These are phyloP conservation scores for Sporothrix dimorphospora DNA, from an alignment of 2,329 filamentous ascomycete genomes.

Conservation along the genomic window DNA sequence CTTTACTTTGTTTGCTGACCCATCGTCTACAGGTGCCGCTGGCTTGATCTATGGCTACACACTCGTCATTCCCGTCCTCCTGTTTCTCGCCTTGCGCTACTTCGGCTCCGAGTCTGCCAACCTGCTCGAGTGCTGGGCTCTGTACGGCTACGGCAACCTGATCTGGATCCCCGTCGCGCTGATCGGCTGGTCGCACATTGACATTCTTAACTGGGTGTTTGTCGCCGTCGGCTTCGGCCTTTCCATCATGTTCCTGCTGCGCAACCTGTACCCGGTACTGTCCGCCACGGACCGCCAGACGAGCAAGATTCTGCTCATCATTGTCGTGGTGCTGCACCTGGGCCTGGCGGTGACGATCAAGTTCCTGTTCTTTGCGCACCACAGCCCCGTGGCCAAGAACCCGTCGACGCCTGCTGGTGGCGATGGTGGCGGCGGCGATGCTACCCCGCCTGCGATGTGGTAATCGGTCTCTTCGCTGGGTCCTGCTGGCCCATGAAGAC, in stretches of 20 bases:
- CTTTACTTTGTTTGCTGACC: slow-evolving; percentile 29
- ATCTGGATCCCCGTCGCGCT: slow-evolving; percentile 96
- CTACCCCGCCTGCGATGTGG: slow-evolving; percentile 34
- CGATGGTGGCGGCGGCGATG: slow-evolving; percentile 19
- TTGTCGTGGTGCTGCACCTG: slow-evolving; percentile 83
- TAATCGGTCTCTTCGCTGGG: neutral
- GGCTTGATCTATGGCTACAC: slow-evolving; percentile 97
- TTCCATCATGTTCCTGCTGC: slow-evolving; percentile 79
- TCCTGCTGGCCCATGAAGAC: neutral
- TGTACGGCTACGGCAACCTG: slow-evolving; percentile 95
- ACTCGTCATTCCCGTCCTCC: slow-evolving; percentile 75
- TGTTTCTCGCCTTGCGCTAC: slow-evolving; percentile 91
- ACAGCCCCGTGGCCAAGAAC: slow-evolving; percentile 54
- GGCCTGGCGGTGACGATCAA: slow-evolving; percentile 94
- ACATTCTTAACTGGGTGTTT: slow-evolving; percentile 89
- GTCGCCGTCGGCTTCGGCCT: slow-evolving; percentile 83
- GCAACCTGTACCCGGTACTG: slow-evolving; percentile 88
- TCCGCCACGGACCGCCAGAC: slow-evolving; percentile 91
- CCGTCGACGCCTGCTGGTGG: neutral
- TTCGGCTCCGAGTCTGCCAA: slow-evolving; percentile 94
- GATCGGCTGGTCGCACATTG: slow-evolving; percentile 85
- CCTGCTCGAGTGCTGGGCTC: slow-evolving; percentile 89
- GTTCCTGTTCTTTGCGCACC: slow-evolving; percentile 90
- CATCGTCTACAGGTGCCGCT: slow-evolving; percentile 64
- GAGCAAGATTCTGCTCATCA: slow-evolving; percentile 81